Base-by-base conservation (phyloP, 768 basidiomycete species). In the Tulasnella sp. region DNA sequence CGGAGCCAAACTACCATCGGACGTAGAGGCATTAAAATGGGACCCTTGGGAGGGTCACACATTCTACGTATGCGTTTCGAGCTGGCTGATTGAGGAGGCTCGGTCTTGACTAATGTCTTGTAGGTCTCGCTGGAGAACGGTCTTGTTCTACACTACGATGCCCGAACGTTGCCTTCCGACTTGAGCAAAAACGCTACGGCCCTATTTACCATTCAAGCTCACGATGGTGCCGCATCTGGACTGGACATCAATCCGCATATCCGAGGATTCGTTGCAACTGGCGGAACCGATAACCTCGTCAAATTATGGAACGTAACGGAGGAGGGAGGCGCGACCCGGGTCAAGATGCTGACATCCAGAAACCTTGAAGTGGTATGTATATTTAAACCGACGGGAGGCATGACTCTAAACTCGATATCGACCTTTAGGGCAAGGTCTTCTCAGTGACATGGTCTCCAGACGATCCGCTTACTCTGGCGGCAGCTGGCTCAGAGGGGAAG, bases 81-180 rank as follows among this genome's bases (percentile, higher is more conserved):
- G 5, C 9, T 75, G 77, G 12, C 50, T 72, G 24, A 11, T n/a
- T 24, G 60, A 31, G n/a, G 58, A 28, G 74, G 31, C 8, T 28
- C 58, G 34, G 81, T 44, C 46, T 28, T 58, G 31, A 77, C 54
- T 41, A 28, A 41, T 46, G 31, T 24, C 58, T 37, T n/a, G 46
- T 78, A 98, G 96, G 96, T 98, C 37, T 94, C 96, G 0, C 89
- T 98, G 31, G 97, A 99, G 87, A 98, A 98, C 83, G 98, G 98
- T 20, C 88, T 96, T 7, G 94, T 99, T 22, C 89, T 98, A 82
- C 94, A 96, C 84, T 99, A 94, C 83, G 97, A 99, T 85, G 93
- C 92, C 5, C 92, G 97, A 81, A 92, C 93, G 11, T 88, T 98
- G 11, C 91, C 96, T 14, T 91, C 92, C 6, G 89, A 92, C 83